phyloP scores from a whole-genome alignment of 768 basidiomycete genomes.

The Thelephora aurantiotincta region DNA sequence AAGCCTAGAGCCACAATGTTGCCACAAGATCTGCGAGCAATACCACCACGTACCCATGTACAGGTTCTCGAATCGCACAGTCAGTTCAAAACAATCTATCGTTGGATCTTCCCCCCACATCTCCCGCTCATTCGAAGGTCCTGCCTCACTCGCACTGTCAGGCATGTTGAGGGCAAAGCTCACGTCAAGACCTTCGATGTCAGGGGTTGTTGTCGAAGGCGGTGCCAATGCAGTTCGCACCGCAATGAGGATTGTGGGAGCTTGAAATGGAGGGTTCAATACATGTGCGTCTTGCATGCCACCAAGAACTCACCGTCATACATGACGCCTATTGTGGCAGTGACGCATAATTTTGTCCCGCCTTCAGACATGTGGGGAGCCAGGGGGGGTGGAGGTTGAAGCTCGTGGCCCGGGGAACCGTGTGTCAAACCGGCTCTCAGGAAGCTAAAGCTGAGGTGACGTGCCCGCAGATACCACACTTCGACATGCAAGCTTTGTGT shows the following conservation, averaged over 20 bases:
- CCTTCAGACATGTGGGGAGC: slow-evolving; percentile 19
- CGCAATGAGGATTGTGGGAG: slow-evolving; percentile 45
- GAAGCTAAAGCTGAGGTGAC: slow-evolving; percentile 27
- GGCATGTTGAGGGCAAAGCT: slow-evolving; percentile 21
- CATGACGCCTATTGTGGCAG: slow-evolving; percentile 44
- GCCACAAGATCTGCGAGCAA: neutral
- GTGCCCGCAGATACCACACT: slow-evolving; percentile 38
- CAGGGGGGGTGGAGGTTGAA: neutral
- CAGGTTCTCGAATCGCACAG: slow-evolving; percentile 31
- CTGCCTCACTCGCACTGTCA: slow-evolving; percentile 15
- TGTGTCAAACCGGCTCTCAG: slow-evolving; percentile 35
- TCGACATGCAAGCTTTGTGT: slow-evolving; percentile 47
- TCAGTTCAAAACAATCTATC: slow-evolving; percentile 50
- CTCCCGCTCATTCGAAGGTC: slow-evolving; percentile 30
- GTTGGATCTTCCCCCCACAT: slow-evolving; percentile 42
- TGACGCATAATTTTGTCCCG: slow-evolving; percentile 32
- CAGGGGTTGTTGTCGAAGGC: slow-evolving; percentile 11
- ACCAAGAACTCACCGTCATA: slow-evolving; percentile 34
- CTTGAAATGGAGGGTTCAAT: slow-evolving; percentile 17
- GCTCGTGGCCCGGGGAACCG: slow-evolving; percentile 22
- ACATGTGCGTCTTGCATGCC: neutral
- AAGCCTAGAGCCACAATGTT: slow-evolving; percentile 19
- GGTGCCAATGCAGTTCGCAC: slow-evolving; percentile 44
- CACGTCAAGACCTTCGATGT: slow-evolving; percentile 30
- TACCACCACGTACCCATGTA: slow-evolving; percentile 24